Percentiles rank a stretch among this genome's conserved stretches.
Conservation (phyloP, 2,329 filamentous ascomycete species). For the Diaporthe sp. region DNA sequence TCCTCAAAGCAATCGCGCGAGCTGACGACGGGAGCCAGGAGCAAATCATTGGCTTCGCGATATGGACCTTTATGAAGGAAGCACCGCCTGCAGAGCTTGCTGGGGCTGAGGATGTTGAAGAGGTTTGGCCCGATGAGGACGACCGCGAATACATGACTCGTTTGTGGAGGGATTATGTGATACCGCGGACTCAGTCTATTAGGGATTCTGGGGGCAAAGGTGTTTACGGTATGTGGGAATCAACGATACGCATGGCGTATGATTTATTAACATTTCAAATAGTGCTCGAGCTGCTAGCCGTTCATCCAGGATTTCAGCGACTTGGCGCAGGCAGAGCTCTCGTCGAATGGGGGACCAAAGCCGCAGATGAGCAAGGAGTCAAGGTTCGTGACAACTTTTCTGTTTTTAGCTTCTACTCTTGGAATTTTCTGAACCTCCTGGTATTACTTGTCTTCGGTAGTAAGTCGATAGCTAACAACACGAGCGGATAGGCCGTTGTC, state of each 20-base stretch:
- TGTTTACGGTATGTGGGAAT: not conserved
- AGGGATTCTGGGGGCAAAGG: not conserved
- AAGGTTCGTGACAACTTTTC: not conserved
- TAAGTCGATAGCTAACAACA: not conserved
- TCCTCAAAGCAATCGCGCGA: not conserved
- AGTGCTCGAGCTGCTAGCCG: conserved; percentile 12
- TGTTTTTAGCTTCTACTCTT: too few relatives aligned
- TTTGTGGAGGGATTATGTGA: conserved; percentile 3
- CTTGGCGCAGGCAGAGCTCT: conserved; percentile 13
- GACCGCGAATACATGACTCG: conserved; percentile 14
- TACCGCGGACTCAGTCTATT: not conserved
- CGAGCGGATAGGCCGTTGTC: not conserved
- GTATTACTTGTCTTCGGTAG: too few relatives aligned
- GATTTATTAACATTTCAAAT: not conserved
- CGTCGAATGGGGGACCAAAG: conserved; percentile 3
- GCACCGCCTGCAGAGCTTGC: conserved; percentile 2
- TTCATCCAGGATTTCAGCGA: conserved; percentile 2
- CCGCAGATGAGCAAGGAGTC: not conserved
- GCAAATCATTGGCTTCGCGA: not conserved
- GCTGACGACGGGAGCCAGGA: not conserved
- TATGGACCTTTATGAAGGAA: conserved; percentile 12
- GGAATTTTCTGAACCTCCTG: too few relatives aligned
- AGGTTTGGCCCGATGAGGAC: not conserved
- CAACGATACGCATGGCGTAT: not conserved
- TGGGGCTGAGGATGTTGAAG: not conserved